phyloP scores from a whole-genome alignment of 495 filamentous ascomycete genomes.

The Neurospora sp. region DNA sequence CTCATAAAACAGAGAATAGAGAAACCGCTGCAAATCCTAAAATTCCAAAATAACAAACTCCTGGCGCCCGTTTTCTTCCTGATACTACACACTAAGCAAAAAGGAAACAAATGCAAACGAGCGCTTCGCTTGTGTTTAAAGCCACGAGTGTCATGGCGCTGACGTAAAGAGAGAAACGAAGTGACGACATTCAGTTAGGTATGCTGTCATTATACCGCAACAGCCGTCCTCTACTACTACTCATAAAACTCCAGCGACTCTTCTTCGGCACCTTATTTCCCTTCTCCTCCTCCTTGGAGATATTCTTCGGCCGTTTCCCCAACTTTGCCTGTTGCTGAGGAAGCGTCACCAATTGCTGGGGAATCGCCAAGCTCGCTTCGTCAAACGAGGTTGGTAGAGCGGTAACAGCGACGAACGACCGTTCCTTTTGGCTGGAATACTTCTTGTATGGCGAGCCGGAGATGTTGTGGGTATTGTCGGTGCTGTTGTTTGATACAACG shows the following conservation, averaged over 20 bases:
- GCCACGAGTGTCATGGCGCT: neutral
- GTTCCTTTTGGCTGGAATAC: slow-evolving; percentile 6
- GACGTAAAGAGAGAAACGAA: too few species aligned
- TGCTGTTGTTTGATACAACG: neutral
- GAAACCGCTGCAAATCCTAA: neutral
- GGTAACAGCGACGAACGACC: neutral
- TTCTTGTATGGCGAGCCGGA: neutral
- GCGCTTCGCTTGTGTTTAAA: neutral
- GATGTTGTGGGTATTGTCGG: neutral
- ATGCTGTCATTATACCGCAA: slow-evolving; percentile 3
- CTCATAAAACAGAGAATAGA: neutral
- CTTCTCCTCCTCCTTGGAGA: neutral
- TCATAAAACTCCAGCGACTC: slow-evolving; percentile 17
- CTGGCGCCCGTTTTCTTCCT: neutral
- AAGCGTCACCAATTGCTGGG: neutral
- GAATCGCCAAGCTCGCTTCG: slow-evolving; percentile 4
- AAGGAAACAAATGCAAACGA: neutral
- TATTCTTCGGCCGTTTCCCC: slow-evolving; percentile 17
- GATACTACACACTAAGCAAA: neutral
- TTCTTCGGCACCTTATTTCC: slow-evolving; percentile 10
- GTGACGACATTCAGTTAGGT: too few species aligned
- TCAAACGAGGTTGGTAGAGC: slow-evolving; percentile 13
- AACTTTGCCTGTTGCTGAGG: slow-evolving; percentile 6
- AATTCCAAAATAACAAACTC: neutral
- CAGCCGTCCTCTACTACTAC: slow-evolving; percentile 11